phyloP scores from a whole-genome alignment of 768 basidiomycete genomes.

The Leccinum rimulosum region DNA sequence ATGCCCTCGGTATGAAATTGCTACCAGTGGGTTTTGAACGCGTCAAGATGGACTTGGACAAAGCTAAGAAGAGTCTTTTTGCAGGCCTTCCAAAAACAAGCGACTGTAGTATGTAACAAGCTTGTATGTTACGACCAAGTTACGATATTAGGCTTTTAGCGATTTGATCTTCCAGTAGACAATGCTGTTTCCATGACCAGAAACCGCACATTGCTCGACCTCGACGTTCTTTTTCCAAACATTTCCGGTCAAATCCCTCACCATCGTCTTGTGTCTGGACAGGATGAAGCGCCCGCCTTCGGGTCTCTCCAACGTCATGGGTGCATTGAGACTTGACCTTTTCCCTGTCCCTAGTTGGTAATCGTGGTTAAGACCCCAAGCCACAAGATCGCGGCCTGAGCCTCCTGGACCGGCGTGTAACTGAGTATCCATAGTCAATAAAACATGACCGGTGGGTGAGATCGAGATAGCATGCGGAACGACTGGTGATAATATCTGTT shows the following conservation, averaged over 20 bases:
- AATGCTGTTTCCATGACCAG: constrained; percentile 61
- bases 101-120: background rate
- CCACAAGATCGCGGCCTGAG: constrained; percentile 60
- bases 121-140: background rate
- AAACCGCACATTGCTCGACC: constrained; percentile 63
- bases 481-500: constrained; percentile 60
- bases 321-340: constrained; percentile 54
- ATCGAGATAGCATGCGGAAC: constrained; percentile 60
- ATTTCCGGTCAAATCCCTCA: constrained; percentile 58
- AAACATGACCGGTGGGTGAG: constrained; percentile 73
- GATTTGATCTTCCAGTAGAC: constrained; percentile 66
- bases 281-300: constrained; percentile 63
- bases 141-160: background rate
- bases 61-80: background rate
- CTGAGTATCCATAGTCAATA: constrained; percentile 68
- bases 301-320: constrained; percentile 47
- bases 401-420: constrained; percentile 46
- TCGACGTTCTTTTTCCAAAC: constrained; percentile 57
- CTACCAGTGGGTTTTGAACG: background rate
- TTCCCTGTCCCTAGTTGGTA: constrained; percentile 78
- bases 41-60: background rate
- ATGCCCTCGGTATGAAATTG: background rate
- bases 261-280: constrained; percentile 45
- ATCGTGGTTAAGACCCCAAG: constrained; percentile 72
- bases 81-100: background rate